Conservation (phyloP, 257 asterid genomes). For the Rehmannia glutinosa region DNA sequence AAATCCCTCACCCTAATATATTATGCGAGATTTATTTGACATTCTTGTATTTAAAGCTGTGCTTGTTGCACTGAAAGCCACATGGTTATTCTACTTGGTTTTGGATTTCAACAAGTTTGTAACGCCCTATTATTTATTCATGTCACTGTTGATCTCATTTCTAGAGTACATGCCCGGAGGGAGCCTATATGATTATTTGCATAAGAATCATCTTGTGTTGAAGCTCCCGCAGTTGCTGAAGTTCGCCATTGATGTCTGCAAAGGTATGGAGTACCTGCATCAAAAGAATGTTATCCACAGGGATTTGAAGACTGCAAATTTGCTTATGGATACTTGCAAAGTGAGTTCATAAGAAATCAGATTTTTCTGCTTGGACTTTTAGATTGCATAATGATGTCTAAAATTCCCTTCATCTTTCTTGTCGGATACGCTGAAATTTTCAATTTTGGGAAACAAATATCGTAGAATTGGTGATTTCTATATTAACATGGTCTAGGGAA, state of each 20-base stretch:
- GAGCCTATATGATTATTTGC: slow-evolving; percentile 77
- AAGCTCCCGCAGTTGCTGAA: slow-evolving; percentile 65
- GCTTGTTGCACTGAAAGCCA: slow-evolving; percentile 13
- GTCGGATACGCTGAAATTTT: too few species aligned
- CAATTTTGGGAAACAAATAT: too few species aligned
- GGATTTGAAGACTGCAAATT: slow-evolving; percentile 87
- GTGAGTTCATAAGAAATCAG: slow-evolving; percentile 39
- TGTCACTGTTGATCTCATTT: slow-evolving; percentile 20
- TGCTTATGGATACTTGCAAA: slow-evolving; percentile 60
- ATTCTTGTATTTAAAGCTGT: background rate
- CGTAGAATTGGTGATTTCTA: too few species aligned
- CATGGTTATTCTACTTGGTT: background rate
- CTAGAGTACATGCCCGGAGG: slow-evolving; percentile 90
- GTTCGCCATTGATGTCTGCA: slow-evolving; percentile 82
- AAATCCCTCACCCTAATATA: background rate
- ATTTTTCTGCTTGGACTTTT: background rate
- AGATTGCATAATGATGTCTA: background rate
- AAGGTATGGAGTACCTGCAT: slow-evolving; percentile 93
- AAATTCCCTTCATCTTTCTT: background rate
- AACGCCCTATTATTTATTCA: slow-evolving; percentile 8
- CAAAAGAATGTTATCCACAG: slow-evolving; percentile 74
- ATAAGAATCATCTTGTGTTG: slow-evolving; percentile 47
- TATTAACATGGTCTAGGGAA: background rate
- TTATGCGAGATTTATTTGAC: background rate
- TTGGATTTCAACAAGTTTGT: background rate